Evolutionary conservation across 257 asterid genomes (phyloP), one percentile per base, ranked within the genome.

Genomic region (Anisodus acutangulus): DNA sequence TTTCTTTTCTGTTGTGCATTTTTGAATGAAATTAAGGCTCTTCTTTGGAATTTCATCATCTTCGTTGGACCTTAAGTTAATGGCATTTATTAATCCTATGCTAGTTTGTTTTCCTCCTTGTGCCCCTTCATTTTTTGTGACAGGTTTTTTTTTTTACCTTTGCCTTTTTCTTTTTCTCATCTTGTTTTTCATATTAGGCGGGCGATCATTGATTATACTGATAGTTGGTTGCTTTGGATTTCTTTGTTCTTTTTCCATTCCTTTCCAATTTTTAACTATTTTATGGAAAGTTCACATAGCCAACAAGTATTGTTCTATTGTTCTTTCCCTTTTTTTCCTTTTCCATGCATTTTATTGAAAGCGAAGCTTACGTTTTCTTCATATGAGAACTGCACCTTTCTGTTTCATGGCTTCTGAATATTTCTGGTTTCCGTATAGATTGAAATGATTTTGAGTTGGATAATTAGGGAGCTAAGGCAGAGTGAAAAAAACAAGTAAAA

Each of bases 1-100:
- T 91, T 95, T 58, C 92, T 93, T 87, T 92, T 86, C 41, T 22
- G 19, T 83, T 90, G 92, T 67, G 94, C 47, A 51, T 86, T 83
- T 31, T 82, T 72, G 83, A 41, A 53, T 85, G 43, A 69, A 72
- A n/a, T 72, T 66, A 54, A 76, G 60, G 81, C 9, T 53, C 63
- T 51, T 53, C 64, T 51, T 53, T 51, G 47, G n/a, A 53, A n/a
- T 76, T 26, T 74, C 6, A 19, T 74, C 43, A 10, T 19, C 80
- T 5, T 72, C 60, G 60, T 11, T 72, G 80, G 80, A 47, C 45
- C 62, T 22, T 74, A 6, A 22, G 39, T 1, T 45, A 74, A 19
- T 74, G 80, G 19, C 60, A 47, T 74, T 49, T 74, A 22, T 60
- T 74, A 49, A 11, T 74, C 60, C 43, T 3, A 22, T 26, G 81